Conservation (phyloP, 108 stramenopile species). For the Hondaea fermentalgiana region DNA sequence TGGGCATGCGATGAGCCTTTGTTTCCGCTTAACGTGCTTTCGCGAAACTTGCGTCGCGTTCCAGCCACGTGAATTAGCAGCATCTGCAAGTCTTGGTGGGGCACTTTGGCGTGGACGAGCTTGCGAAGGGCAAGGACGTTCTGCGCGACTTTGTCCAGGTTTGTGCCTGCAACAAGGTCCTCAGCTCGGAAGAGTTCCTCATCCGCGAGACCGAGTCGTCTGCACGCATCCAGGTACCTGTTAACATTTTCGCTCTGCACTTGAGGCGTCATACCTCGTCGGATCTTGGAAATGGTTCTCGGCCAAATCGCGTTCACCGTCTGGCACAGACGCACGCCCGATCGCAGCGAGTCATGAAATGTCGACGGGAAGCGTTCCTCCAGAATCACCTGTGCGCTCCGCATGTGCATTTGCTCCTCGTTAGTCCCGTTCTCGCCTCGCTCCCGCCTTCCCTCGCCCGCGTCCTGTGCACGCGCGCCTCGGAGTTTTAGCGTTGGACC, state of each 20-base stretch:
- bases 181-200: background rate
- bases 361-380: background rate
- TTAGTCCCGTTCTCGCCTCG: background rate
- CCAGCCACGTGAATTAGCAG: background rate
- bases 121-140: background rate
- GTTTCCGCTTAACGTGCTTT: background rate
- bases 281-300: background rate
- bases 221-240: background rate
- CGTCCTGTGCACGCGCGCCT: too few species aligned
- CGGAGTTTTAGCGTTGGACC: too few species aligned
- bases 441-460: too few species aligned
- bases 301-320: slow-evolving; percentile 2
- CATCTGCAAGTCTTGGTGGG: slow-evolving; percentile 2
- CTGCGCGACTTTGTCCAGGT: background rate
- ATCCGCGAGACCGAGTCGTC: background rate
- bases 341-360: background rate
- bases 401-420: background rate
- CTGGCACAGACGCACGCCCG: background rate
- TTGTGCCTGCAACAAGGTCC: background rate
- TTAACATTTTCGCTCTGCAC: background rate
- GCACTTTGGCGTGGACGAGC: background rate
- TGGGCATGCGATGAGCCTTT: background rate
- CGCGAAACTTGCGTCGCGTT: background rate
- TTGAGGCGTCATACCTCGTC: background rate
- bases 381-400: background rate